These are phyloP conservation scores for Talaromyces amestolkiae DNA, from an alignment of 2,329 filamentous ascomycete genomes.

Conservation along the genomic window DNA sequence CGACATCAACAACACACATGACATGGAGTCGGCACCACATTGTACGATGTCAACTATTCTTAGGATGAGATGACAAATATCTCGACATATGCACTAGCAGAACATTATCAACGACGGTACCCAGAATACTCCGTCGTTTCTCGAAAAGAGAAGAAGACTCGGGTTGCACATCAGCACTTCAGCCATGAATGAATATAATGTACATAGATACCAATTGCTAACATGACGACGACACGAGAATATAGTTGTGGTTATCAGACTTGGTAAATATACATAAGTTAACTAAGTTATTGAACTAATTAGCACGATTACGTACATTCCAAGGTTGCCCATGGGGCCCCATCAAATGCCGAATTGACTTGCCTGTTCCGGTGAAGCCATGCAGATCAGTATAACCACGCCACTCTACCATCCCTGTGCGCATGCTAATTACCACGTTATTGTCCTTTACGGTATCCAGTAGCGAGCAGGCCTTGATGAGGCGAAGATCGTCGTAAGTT, in stretches of 20 bases:
- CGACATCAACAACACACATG: not conserved
- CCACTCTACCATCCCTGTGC: not conserved
- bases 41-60: not conserved
- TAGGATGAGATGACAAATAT: not conserved
- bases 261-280: not conserved
- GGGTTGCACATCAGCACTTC: not conserved
- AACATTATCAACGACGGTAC: not conserved
- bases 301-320: too few species aligned
- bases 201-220: not conserved
- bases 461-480: constrained; percentile 8
- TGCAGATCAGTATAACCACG: not conserved
- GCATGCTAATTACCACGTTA: not conserved
- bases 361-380: constrained; percentile 1
- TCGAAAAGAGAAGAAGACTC: not conserved
- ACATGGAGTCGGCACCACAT: not conserved
- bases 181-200: not conserved
- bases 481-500: not conserved
- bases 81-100: not conserved
- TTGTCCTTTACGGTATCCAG: not conserved
- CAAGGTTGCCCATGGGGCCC: not conserved
- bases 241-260: not conserved
- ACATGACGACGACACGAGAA: not conserved
- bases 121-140: not conserved
- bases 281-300: too few species aligned
- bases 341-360: not conserved